Conservation (phyloP, 1,284 basidiomycete species). For the Ganoderma boninense region DNA sequence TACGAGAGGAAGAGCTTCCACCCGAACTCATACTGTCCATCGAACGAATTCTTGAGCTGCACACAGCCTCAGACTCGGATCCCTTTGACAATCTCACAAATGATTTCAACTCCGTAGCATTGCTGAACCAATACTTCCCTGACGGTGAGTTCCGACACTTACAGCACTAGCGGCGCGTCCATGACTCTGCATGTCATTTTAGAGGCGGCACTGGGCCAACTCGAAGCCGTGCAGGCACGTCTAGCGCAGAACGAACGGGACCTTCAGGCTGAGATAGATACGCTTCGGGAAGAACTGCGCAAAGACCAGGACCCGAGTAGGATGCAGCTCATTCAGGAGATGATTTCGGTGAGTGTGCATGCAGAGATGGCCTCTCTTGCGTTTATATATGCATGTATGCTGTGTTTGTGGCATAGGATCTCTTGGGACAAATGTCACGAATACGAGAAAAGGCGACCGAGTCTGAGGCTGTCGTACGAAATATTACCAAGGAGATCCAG, state of each 20-base stretch:
- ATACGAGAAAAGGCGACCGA: slow-evolving; percentile 96
- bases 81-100: slow-evolving; percentile 65
- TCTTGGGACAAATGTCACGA: slow-evolving; percentile 92
- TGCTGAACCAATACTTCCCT: slow-evolving; percentile 79
- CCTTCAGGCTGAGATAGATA: slow-evolving; percentile 78
- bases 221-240: slow-evolving; percentile 68
- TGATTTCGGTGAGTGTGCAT: slow-evolving; percentile 80
- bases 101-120: slow-evolving; percentile 63
- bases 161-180: slow-evolving; percentile 11
- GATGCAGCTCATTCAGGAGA: slow-evolving; percentile 91
- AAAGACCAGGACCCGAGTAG: slow-evolving; percentile 83
- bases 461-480: slow-evolving; percentile 93
- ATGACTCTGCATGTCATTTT: background rate
- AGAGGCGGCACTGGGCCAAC: slow-evolving; percentile 75
- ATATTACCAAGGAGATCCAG: slow-evolving; percentile 98
- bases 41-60: slow-evolving; percentile 68
- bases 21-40: slow-evolving; percentile 73
- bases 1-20: slow-evolving; percentile 58
- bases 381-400: slow-evolving; percentile 3
- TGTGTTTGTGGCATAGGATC: slow-evolving; percentile 62
- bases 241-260: slow-evolving; percentile 68
- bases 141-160: slow-evolving; percentile 61
- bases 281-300: slow-evolving; percentile 71
- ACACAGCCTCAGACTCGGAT: slow-evolving; percentile 53
- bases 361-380: background rate